These are phyloP conservation scores for Colletotrichum cuscutae DNA, from an alignment of 2,329 filamentous ascomycete species.

Conservation along the genomic window DNA sequence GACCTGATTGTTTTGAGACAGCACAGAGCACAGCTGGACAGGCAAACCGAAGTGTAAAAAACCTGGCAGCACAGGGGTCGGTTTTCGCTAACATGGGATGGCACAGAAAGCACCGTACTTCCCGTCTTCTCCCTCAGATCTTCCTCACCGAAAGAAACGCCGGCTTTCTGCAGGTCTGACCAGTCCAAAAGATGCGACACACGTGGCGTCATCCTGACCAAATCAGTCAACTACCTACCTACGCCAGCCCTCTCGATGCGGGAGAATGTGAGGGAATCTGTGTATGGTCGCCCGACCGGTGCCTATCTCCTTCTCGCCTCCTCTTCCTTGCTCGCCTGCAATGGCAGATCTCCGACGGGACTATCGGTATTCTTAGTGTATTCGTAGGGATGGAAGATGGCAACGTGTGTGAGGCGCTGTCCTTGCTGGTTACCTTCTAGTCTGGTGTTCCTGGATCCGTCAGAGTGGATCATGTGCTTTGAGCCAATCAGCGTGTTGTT, in stretches of 20 bases:
- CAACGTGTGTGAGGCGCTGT: not conserved
- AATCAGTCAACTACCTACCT: not conserved
- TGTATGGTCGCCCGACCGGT: not conserved
- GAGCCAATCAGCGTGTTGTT: conserved; percentile 1
- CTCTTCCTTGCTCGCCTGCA: not conserved
- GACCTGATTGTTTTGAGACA: not conserved
- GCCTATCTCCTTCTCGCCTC: not conserved
- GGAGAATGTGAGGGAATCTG: not conserved
- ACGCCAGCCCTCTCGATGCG: not conserved
- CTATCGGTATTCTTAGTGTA: not conserved
- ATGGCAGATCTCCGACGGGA: not conserved
- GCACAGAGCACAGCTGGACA: not conserved
- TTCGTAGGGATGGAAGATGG: too few relatives aligned
- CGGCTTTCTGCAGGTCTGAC: conserved; percentile 16
- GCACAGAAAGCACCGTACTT: conserved; percentile 6
- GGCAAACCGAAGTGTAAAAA: conserved; percentile 4
- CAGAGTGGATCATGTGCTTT: conserved; percentile 6
- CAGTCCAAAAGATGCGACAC: conserved; percentile 9
- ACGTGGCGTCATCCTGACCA: conserved; percentile 29
- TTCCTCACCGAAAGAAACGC: conserved; percentile 16
- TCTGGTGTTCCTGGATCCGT: conserved; percentile 24
- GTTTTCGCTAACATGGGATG: conserved; percentile 18
- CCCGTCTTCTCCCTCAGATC: not conserved
- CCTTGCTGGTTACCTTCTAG: not conserved
- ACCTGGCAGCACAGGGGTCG: conserved; percentile 11